These are phyloP conservation scores for Pythium diclinum DNA, from an alignment of 352 stramenopile genomes.

Conservation along the genomic window DNA sequence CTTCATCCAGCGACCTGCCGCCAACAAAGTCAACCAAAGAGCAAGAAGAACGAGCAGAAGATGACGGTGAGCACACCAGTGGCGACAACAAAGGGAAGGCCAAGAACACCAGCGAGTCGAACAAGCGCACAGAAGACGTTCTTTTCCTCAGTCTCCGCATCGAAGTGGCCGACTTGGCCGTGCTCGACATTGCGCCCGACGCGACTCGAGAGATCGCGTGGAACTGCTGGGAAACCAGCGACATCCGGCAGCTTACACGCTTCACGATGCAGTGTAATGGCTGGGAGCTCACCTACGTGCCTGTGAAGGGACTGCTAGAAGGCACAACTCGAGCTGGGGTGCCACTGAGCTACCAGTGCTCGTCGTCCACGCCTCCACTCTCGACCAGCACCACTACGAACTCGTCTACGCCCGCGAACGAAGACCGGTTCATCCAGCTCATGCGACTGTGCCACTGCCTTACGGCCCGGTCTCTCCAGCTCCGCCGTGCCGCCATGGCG, in stretches of 20 bases:
- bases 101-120: neutral
- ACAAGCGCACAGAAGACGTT: conserved; percentile 7
- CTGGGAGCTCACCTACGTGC: conserved; percentile 17
- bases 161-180: conserved; percentile 39
- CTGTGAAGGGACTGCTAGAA: conserved; percentile 9
- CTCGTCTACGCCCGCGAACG: neutral
- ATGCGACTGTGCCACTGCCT: conserved; percentile 56
- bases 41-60: neutral
- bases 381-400: neutral
- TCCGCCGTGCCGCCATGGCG: conserved; percentile 43
- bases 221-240: conserved; percentile 44
- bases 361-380: neutral
- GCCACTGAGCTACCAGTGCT: neutral
- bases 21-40: too few relatives aligned
- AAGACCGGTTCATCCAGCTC: conserved; percentile 20
- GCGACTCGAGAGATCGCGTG: conserved; percentile 30
- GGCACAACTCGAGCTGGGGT: conserved; percentile 1
- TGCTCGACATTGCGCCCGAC: conserved; percentile 32
- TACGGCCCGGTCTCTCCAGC: conserved; percentile 42
- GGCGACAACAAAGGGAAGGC: neutral
- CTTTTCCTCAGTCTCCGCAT: conserved; percentile 42
- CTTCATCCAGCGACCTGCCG: too few relatives aligned
- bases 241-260: conserved; percentile 37
- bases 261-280: conserved; percentile 33
- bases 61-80: neutral